phyloP scores from a whole-genome alignment of 2,329 filamentous ascomycete genomes.

The Metarhizium sp. region DNA sequence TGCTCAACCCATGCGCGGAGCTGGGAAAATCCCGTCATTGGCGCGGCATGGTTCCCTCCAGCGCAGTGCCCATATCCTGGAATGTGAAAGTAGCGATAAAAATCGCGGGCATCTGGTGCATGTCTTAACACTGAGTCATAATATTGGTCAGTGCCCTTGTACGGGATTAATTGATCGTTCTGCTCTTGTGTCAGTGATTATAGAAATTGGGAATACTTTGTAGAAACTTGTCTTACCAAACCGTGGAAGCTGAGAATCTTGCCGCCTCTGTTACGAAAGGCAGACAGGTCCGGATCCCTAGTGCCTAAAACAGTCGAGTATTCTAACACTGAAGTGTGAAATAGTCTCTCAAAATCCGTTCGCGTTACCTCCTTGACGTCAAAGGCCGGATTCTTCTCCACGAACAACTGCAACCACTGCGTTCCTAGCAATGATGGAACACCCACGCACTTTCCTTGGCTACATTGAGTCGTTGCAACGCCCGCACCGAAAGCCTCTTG shows the following conservation, averaged over 20 bases:
- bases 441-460: no score
- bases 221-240: constrained; percentile 2
- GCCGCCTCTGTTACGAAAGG: constrained; percentile 22
- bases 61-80: not conserved
- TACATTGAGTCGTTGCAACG: no score
- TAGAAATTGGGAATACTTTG: not conserved
- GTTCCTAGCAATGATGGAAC: no score
- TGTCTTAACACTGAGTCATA: not conserved
- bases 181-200: not conserved
- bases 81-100: not conserved
- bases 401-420: not conserved
- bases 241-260: constrained; percentile 34
- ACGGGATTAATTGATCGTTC: not conserved
- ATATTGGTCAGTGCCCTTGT: not conserved
- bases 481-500: no score
- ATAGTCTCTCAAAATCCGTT: not conserved
- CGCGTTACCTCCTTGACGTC: not conserved
- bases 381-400: not conserved
- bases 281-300: constrained; percentile 16
- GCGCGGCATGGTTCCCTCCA: not conserved
- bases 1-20: not conserved
- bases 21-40: not conserved
- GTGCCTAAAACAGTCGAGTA: constrained; percentile 11
- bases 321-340: not conserved
- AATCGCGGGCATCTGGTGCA: not conserved